Evolutionary conservation across 331 rosid genomes (phyloP).

Genomic region (Pyracantha coccinea): DNA sequence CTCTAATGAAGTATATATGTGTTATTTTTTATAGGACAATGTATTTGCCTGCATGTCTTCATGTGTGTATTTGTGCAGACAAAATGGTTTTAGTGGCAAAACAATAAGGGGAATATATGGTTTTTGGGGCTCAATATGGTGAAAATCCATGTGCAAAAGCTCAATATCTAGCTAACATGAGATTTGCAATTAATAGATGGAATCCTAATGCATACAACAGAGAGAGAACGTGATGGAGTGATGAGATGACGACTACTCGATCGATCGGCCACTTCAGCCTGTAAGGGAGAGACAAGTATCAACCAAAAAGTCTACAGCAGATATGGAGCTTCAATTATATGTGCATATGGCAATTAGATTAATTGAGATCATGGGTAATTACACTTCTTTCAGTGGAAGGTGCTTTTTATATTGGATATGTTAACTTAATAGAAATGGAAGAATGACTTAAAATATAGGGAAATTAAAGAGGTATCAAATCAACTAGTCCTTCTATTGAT

Average conservation of each 20-base stretch:
- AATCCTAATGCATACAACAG: constrained; percentile 22
- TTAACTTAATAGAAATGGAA: too few species aligned
- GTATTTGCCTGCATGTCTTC: neutral
- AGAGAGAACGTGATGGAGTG: constrained; percentile 41
- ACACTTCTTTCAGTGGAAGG: constrained; percentile 2
- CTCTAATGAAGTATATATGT: neutral
- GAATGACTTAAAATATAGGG: too few species aligned
- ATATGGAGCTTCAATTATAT: constrained; percentile 12
- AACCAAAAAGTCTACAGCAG: constrained; percentile 31
- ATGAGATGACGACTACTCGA: constrained; percentile 39
- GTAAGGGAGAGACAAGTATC: constrained; percentile 44
- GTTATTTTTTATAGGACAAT: neutral
- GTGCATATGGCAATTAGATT: neutral
- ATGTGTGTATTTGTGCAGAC: neutral
- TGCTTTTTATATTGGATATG: neutral
- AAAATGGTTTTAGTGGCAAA: neutral
- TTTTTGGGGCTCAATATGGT: constrained; percentile 30
- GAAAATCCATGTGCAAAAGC: constrained; percentile 59
- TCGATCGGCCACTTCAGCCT: constrained; percentile 33
- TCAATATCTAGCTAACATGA: constrained; percentile 17
- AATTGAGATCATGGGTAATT: neutral
- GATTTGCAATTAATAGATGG: constrained; percentile 57
- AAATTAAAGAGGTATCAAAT: too few species aligned
- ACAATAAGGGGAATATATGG: constrained; percentile 20
- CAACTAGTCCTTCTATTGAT: too few species aligned